These are phyloP conservation scores for Prillingera fragicola DNA, from an alignment of 1,284 basidiomycete species.

Conservation along the genomic window DNA sequence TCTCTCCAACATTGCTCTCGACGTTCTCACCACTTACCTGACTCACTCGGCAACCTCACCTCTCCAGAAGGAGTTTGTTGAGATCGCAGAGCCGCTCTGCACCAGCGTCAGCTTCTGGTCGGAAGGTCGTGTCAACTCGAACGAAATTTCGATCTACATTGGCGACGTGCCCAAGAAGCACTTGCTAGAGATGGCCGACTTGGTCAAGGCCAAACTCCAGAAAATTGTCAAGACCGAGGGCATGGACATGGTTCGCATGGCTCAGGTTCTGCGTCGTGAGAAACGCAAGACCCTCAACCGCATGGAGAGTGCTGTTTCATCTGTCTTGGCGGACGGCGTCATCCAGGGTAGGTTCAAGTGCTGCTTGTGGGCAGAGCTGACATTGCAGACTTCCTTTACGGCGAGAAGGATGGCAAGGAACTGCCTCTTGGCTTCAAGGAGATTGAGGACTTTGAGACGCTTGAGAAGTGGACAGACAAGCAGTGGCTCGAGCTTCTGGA, in stretches of 20 bases:
- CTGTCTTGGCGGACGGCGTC: slow-evolving; percentile 52
- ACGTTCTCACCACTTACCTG: slow-evolving; percentile 80
- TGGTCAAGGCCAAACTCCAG: slow-evolving; percentile 65
- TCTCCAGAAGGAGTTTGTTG: slow-evolving; percentile 86
- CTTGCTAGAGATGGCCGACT: slow-evolving; percentile 65
- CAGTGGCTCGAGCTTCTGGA: slow-evolving; percentile 78
- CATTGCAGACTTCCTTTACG: slow-evolving; percentile 75
- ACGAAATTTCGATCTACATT: slow-evolving; percentile 71
- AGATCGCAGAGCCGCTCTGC: slow-evolving; percentile 82
- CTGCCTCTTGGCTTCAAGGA: slow-evolving; percentile 71
- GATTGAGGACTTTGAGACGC: slow-evolving; percentile 62
- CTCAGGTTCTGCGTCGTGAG: slow-evolving; percentile 78
- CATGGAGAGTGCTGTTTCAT: slow-evolving; percentile 42
- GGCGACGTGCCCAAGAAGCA: slow-evolving; percentile 78
- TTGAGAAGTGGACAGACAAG: slow-evolving; percentile 66
- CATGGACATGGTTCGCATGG: slow-evolving; percentile 88
- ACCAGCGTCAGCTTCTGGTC: slow-evolving; percentile 81
- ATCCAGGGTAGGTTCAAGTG: slow-evolving; percentile 52
- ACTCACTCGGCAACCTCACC: slow-evolving; percentile 85
- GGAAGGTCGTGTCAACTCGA: slow-evolving; percentile 67
- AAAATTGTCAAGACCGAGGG: slow-evolving; percentile 65
- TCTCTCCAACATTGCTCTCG: slow-evolving; percentile 74
- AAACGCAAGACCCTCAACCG: slow-evolving; percentile 60
- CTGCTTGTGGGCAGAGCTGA: not conserved
- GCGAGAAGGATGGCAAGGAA: slow-evolving; percentile 73